Percentiles rank a stretch among this genome's conserved stretches.
Conservation (phyloP, 2,329 filamentous ascomycete genomes). For the Aspergillus brunneoviolaceus region DNA sequence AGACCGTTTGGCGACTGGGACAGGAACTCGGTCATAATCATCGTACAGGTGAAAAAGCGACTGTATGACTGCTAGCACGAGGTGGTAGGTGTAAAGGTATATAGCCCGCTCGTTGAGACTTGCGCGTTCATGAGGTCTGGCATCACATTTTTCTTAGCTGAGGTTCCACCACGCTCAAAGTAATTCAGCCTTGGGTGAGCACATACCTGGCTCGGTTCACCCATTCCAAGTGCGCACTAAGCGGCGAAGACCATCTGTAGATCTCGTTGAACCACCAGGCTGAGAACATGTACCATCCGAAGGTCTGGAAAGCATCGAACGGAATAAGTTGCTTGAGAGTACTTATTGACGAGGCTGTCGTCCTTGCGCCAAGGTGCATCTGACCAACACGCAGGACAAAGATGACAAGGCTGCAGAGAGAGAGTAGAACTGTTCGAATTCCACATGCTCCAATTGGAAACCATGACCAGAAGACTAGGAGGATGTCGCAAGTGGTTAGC, state of each 20-base stretch:
- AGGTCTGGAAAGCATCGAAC: slow-evolving; percentile 65
- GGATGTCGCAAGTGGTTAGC: slow-evolving; percentile 9
- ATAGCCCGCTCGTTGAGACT: slow-evolving; percentile 83
- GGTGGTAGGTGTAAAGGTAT: slow-evolving; percentile 71
- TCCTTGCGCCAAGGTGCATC: slow-evolving; percentile 72
- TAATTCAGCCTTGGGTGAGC: background rate
- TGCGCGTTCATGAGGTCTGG: slow-evolving; percentile 62
- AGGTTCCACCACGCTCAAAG: background rate
- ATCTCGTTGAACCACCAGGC: slow-evolving; percentile 77
- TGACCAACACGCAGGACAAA: slow-evolving; percentile 84
- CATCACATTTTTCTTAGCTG: slow-evolving; percentile 13
- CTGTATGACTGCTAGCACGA: slow-evolving; percentile 68
- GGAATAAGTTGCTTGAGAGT: slow-evolving; percentile 61
- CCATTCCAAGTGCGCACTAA: slow-evolving; percentile 65
- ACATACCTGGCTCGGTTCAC: slow-evolving; percentile 68
- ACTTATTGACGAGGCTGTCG: slow-evolving; percentile 66
- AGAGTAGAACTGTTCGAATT: slow-evolving; percentile 71
- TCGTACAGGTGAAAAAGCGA: slow-evolving; percentile 66
- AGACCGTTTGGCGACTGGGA: slow-evolving; percentile 45
- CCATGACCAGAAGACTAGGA: slow-evolving; percentile 76
- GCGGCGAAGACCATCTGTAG: slow-evolving; percentile 70
- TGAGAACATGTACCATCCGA: slow-evolving; percentile 74
- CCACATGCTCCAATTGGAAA: slow-evolving; percentile 77
- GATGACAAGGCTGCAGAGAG: slow-evolving; percentile 71
- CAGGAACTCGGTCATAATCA: slow-evolving; percentile 69